Percentiles rank a stretch among this genome's conserved stretches.
These are phyloP conservation scores for Stylonectria norvegica DNA, from an alignment of 2,329 filamentous ascomycete species.

Conservation along the genomic window DNA sequence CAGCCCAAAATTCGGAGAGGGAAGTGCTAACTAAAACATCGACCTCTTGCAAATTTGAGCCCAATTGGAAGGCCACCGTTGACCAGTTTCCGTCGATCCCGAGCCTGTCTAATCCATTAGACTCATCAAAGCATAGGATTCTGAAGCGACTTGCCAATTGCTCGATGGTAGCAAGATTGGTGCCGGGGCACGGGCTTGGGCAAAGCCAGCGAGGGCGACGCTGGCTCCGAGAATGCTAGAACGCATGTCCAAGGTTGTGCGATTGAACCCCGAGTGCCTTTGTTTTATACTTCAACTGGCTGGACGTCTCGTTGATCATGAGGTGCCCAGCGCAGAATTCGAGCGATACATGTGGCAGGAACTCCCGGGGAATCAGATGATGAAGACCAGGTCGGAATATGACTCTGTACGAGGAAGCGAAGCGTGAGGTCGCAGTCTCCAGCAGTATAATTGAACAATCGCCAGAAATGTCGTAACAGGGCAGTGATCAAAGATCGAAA, in stretches of 20 bases:
- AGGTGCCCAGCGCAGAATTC: constrained; percentile 4
- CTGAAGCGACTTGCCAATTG: constrained; percentile 16
- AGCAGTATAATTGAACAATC: too few relatives aligned
- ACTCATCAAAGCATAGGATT: neutral
- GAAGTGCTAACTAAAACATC: constrained; percentile 58
- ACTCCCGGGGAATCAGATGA: neutral
- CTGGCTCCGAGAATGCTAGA: constrained; percentile 13
- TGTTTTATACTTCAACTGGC: neutral
- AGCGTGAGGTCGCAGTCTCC: too few relatives aligned
- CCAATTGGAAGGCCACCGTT: constrained; percentile 54
- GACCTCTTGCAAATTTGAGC: constrained; percentile 37
- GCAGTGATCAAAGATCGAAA: too few relatives aligned
- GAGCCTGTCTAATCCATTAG: constrained; percentile 42
- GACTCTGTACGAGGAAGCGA: too few relatives aligned
- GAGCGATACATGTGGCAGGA: neutral
- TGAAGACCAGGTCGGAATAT: too few relatives aligned
- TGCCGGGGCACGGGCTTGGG: constrained; percentile 16
- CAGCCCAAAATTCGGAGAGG: constrained; percentile 68
- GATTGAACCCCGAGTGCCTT: constrained; percentile 1
- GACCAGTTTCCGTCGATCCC: constrained; percentile 71
- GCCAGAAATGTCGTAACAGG: too few relatives aligned
- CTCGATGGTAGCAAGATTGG: constrained; percentile 21
- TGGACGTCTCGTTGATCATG: constrained; percentile 1
- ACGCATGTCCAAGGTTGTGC: constrained; percentile 14
- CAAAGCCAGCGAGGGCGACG: constrained; percentile 13